Base-by-base conservation (phyloP, 345 rosid species). In the Citrus hindsii region DNA sequence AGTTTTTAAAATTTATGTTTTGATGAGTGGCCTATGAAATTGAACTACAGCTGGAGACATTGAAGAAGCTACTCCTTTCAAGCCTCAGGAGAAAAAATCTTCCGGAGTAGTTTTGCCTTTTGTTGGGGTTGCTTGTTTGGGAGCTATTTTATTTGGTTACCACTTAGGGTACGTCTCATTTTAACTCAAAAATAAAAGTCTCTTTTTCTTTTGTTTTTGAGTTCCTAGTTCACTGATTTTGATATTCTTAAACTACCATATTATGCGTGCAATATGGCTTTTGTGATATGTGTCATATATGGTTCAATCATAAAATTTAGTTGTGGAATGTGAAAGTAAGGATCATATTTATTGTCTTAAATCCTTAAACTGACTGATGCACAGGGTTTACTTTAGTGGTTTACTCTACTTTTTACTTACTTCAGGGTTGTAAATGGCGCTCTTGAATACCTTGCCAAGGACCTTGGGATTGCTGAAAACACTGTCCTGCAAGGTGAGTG, bases 401-500 rank as follows among this genome's bases (percentile, higher is more conserved):
- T 67, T 18, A 3, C 65, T 51, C 16, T 40, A 61, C 38, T 9
- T 69, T 6, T 73, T 71, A 19, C 62, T 37, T 81, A 25, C 67
- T 85, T 73, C 88, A 96, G 99, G 86, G 98, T 96, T 40, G 98
- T 96, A 75, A 96, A 96, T 82, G 97, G 99, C 33, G 93, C 99
- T 67, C 95, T 96, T 58, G 98, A 96, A 70, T 96, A 92, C 85
- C 96, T 96, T 67, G 88, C 98, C 69, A 90, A 89, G 91, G 98
- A 96, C 88, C 99, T 96, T 80, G 98, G 94, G 38, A 90, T 96
- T 73, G 90, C 88, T 32, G 93, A 96, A 67, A 96, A 96, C 80
- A 76, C 97, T 48, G 98, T 87, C 33, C 63, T 94, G 78, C 98
- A 96, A 92, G 99, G 99, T 88, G 86, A 82, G 92, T 77, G 21